Percentiles rank a stretch among this genome's conserved stretches.
Evolutionary conservation across 768 basidiomycete genomes (phyloP).

Genomic region (Boletellus ananiceps): DNA sequence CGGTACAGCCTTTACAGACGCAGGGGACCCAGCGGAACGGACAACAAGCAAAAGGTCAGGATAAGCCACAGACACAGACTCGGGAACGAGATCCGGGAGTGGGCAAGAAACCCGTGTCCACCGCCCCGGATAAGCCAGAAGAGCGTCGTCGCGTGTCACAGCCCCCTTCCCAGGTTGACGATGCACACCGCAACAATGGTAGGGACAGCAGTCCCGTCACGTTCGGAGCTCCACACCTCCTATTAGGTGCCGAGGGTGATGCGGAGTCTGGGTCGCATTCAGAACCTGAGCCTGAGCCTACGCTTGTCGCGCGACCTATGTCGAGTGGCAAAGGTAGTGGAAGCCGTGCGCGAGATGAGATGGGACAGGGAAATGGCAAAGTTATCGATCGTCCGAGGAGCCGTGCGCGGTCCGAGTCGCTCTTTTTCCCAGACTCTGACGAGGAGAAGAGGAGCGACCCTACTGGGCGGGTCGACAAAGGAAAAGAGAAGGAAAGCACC

Average conservation of each 20-base stretch:
- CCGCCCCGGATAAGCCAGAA: not conserved
- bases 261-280: not conserved
- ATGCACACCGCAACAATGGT: not conserved
- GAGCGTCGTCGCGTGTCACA: not conserved
- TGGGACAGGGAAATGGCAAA: not conserved
- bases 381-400: slow-evolving; percentile 7
- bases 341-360: not conserved
- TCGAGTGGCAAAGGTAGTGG: slow-evolving; percentile 1
- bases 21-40: slow-evolving; percentile 5
- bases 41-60: slow-evolving; percentile 3
- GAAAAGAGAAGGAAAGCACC: not conserved
- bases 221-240: slow-evolving; percentile 10
- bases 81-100: not conserved
- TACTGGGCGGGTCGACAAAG: not conserved
- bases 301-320: slow-evolving; percentile 11
- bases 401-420: slow-evolving; percentile 17
- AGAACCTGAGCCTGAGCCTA: slow-evolving; percentile 15
- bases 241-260: not conserved
- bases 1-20: slow-evolving; percentile 18
- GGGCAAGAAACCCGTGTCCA: not conserved
- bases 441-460: slow-evolving; percentile 1
- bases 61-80: not conserved
- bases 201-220: not conserved
- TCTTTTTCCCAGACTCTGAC: slow-evolving; percentile 27
- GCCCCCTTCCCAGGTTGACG: not conserved